Conservation (phyloP, 805 yeast genomes). For the Candida takata region DNA sequence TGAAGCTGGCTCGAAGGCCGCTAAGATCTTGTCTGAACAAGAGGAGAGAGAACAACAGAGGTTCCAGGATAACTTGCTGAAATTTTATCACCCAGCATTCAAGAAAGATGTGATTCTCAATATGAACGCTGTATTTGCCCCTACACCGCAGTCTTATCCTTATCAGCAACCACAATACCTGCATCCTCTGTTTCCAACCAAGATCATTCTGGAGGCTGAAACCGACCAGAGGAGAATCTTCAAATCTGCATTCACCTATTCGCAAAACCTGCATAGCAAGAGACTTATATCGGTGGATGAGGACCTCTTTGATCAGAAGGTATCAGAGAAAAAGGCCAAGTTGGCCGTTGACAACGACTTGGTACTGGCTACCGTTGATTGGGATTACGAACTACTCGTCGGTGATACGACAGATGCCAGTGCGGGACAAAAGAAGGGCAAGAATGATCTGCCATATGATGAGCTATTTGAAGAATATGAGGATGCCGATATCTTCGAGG, state of each 20-base stretch:
- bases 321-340: slow-evolving; percentile 12
- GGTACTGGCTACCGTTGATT: slow-evolving; percentile 63
- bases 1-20: slow-evolving; percentile 3
- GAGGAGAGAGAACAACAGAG: slow-evolving; percentile 9
- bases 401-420: slow-evolving; percentile 29
- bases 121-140: slow-evolving; percentile 60
- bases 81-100: slow-evolving; percentile 58
- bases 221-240: slow-evolving; percentile 53
- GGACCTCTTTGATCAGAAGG: slow-evolving; percentile 9
- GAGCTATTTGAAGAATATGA: slow-evolving; percentile 38
- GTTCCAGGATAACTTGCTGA: slow-evolving; percentile 29
- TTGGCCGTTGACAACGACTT: slow-evolving; percentile 38
- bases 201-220: slow-evolving; percentile 53
- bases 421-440: slow-evolving; percentile 1
- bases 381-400: slow-evolving; percentile 65
- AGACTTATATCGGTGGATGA: slow-evolving; percentile 13
- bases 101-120: slow-evolving; percentile 46
- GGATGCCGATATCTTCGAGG: slow-evolving; percentile 72
- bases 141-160: slow-evolving; percentile 48
- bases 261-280: slow-evolving; percentile 8
- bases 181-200: slow-evolving; percentile 45
- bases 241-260: slow-evolving; percentile 26
- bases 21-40: slow-evolving; percentile 1
- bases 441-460: slow-evolving; percentile 4
- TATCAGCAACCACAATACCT: slow-evolving; percentile 38